Conservation (phyloP, 345 rosid species). For the Aegle marmelos region DNA sequence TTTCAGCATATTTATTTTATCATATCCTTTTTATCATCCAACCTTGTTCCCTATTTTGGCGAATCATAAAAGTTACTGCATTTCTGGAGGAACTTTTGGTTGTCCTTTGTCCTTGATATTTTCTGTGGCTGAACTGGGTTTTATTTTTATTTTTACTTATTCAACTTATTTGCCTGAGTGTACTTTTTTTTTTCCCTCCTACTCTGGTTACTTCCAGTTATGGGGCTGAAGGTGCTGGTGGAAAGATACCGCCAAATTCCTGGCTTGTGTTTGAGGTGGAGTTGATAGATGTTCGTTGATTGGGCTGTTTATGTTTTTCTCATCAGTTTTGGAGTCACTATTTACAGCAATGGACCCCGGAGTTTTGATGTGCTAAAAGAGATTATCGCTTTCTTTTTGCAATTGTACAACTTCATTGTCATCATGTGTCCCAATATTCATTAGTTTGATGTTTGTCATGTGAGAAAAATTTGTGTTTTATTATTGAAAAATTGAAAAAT, state of each 20-base stretch:
- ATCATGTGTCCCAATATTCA: not conserved
- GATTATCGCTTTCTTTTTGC: not conserved
- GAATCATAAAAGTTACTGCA: not conserved
- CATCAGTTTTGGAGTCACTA: not conserved
- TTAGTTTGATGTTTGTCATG: not conserved
- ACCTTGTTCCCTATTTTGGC: not conserved
- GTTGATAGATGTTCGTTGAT: conserved; percentile 43
- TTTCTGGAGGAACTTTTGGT: not conserved
- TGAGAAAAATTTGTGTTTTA: not conserved
- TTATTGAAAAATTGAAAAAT: not conserved
- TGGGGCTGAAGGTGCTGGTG: conserved; percentile 43
- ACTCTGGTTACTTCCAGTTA: conserved; percentile 33
- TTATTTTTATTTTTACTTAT: not conserved
- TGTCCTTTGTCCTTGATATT: not conserved
- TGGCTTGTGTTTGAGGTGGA: conserved; percentile 71
- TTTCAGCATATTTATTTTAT: not conserved
- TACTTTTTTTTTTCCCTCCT: not conserved
- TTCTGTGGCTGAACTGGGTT: not conserved
- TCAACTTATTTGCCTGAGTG: not conserved
- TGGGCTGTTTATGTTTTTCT: not conserved
- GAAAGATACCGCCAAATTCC: conserved; percentile 49
- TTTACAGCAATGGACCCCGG: not conserved
- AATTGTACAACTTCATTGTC: not conserved
- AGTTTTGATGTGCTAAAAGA: not conserved
- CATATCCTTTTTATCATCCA: not conserved